Evolutionary conservation across 257 asterid species (phyloP), one percentile per base, ranked within the genome.

Genomic region (Echium plantagineum): DNA sequence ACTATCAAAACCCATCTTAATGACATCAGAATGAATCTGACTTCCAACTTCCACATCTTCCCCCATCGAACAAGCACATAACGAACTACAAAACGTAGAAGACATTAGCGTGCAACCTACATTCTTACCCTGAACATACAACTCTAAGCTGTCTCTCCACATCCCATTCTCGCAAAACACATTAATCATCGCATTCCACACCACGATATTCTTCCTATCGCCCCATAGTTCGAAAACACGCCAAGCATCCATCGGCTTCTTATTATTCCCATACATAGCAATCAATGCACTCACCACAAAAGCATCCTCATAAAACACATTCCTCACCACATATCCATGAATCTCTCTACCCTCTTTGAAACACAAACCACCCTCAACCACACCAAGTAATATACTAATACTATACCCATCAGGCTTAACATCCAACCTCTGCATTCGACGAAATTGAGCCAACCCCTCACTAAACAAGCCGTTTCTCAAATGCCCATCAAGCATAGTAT

Each of bases 341-440:
- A 82, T 66, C 71, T 84, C 78, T 63, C 70, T 82, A 70, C 84
- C 96, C 49, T 64, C 53, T 0, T 35, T 55, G 19, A 64, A 47
- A 72, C 71, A 67, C 20, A 63, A 52, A 21, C 57, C 57, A 54
- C 58, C 67, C 38, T 59, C 69, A 48, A 76, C 73, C 61, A 60
- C 60, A 13, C 97, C 87, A 56, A 91, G 83, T 63, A 91, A 75
- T 66, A 91, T 91, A 66, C 95, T 79, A 28, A 91, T 61, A 38
- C 95, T 79, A 63, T 85, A 88, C 15, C 81, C 84, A 79, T 91
- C 95, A 28, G 94, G 93, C 70, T 66, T 78, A 35, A 91, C 75
- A 66, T 72, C 77, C 57, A 70, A 53, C 55, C 2, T 76, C 68
- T 76, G 86, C 95, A 88, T 91, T 73, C 69, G 70, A 22, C 73